Base-by-base conservation (phyloP, 2,329 filamentous ascomycete species). In the Aureobasidium sp. region DNA sequence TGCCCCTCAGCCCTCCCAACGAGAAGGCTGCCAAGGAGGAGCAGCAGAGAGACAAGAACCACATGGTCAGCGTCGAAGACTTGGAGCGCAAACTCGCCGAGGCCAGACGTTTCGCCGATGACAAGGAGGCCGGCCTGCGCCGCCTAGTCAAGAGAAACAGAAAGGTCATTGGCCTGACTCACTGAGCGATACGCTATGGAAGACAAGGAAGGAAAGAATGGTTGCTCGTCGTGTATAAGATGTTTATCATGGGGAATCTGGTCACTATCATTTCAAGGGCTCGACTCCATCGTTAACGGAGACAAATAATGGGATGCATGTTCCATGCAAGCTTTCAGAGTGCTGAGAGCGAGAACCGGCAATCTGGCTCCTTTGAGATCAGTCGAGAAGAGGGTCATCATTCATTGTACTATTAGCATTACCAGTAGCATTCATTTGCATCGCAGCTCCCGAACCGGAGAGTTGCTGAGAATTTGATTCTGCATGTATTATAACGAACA, bases 61-160 rank as follows among this genome's bases (percentile, higher is more conserved):
- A 44, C 15, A 47, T 34, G n/a, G 62, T 63, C 39, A 68, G 65
- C 37, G 63, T 70, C 59, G 71, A 72, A 29, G 65, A 71, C 59
- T 64, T 68, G 34, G 72, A 74, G 65, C 66, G 68, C 56, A 65
- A 67, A 61, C 61, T 73, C 64, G 58, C 57, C 34, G 69, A 72
- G 57, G 71, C 70, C 15, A 72, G 63, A 64, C 67, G 67, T 57
- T 62, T 66, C n/a, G 68, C 65, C n/a, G 72, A 74, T 36, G 72
- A 74, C 65, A 70, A 67, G 64, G 72, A 74, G 65, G 64, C 63
- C 42, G 63, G 64, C 29, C 57, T 74, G 60, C 69, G 67, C 64
- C 72, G 70, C 66, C 51, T 68, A 27, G 70, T 74, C 17, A 74
- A 73, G 70, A 72, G 67, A 67, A 74, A 74, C 59, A 68, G 68